These are phyloP conservation scores for Lycium ferocissimum DNA, from an alignment of 257 asterid genomes.

Conservation along the genomic window DNA sequence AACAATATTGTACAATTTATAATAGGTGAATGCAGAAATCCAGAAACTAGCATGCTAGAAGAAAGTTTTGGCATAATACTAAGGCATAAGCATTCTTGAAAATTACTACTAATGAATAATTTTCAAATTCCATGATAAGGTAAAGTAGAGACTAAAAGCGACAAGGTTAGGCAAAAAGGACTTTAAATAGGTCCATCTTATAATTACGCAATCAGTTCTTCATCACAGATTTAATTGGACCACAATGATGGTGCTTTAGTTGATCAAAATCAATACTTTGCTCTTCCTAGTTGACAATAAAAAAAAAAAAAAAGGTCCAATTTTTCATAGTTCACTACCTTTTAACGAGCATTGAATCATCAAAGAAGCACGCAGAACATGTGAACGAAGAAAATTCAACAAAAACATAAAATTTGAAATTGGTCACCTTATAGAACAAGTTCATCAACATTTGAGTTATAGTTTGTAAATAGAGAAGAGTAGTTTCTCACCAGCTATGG, in stretches of 20 bases:
- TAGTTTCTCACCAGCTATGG: slow-evolving; percentile 66
- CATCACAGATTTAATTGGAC: neutral
- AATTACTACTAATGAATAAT: slow-evolving; percentile 1
- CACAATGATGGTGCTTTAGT: neutral
- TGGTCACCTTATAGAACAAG: neutral
- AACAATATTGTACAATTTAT: neutral
- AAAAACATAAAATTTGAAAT: neutral
- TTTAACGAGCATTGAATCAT: neutral
- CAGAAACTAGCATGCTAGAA: too few relatives aligned
- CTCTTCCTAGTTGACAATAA: neutral
- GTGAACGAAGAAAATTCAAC: neutral
- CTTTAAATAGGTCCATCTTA: neutral
- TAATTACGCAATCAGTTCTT: neutral
- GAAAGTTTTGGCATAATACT: neutral
- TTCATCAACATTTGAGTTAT: neutral
- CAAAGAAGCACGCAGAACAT: neutral
- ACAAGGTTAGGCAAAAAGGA: neutral
- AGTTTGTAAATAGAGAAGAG: neutral
- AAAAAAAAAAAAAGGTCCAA: neutral
- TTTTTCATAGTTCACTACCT: neutral
- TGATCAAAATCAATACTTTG: neutral
- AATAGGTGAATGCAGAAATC: neutral
- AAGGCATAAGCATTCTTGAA: neutral
- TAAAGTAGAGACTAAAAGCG: neutral
- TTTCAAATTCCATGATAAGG: neutral